Conservation (phyloP, 2,329 filamentous ascomycete species). For the Ramularia endophylla region DNA sequence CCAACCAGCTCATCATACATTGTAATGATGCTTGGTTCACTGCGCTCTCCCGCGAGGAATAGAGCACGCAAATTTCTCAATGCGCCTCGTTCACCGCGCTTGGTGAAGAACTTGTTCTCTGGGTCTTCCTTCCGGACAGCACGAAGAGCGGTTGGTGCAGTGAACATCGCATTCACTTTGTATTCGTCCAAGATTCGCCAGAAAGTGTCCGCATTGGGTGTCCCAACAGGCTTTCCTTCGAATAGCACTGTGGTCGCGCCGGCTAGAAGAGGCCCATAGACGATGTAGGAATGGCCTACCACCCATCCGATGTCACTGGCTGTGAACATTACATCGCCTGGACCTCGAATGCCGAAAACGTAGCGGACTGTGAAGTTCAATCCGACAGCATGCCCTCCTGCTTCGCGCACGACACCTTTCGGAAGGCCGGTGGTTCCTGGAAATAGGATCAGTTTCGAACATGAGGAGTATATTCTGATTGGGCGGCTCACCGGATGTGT, state of each 20-base stretch:
- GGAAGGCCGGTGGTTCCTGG: constrained; percentile 66
- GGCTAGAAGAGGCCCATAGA: constrained; percentile 79
- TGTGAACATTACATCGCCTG: constrained; percentile 75
- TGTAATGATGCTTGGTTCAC: constrained; percentile 76
- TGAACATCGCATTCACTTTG: constrained; percentile 77
- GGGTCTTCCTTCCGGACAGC: constrained; percentile 85
- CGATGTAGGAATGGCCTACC: constrained; percentile 77
- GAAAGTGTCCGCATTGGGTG: constrained; percentile 78
- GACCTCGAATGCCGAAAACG: constrained; percentile 74
- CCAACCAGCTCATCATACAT: constrained; percentile 71
- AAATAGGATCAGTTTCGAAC: too few relatives aligned
- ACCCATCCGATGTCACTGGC: constrained; percentile 92
- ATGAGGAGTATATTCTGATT: constrained; percentile 7
- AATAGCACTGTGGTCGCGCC: constrained; percentile 84
- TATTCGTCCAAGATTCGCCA: constrained; percentile 84
- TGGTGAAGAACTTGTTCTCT: constrained; percentile 59
- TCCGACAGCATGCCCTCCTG: constrained; percentile 81
- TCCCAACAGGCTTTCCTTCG: constrained; percentile 91
- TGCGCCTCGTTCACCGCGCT: constrained; percentile 61
- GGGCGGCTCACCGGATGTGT: constrained; percentile 57
- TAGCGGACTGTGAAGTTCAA: constrained; percentile 71
- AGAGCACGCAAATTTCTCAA: constrained; percentile 66
- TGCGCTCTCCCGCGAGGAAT: constrained; percentile 84
- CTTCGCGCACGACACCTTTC: constrained; percentile 77
- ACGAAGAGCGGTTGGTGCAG: constrained; percentile 78